Base-by-base conservation (phyloP, 441 rosid species). In the Kokia cookei region DNA sequence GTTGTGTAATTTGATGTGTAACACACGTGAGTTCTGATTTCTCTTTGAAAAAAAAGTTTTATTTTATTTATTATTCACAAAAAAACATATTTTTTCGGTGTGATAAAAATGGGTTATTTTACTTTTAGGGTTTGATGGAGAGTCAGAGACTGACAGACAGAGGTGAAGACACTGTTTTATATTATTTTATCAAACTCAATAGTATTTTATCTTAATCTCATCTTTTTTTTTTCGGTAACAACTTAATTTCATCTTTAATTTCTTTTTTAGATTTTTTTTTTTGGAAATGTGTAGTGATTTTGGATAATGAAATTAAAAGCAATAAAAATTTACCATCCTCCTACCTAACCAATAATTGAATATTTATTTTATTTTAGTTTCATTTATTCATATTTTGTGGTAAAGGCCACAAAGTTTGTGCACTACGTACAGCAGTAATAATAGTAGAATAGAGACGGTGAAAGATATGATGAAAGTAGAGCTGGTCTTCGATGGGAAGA, bases 11-110 rank as follows among this genome's bases (percentile, higher is more conserved):
- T 86, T 87, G 89, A 81, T 82, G 81, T 89, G 86, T 82, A 82
- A 78, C 86, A 79, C 88, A 87, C 89, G 87, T 87, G 90, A 89
- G 90, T 86, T 83, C 86, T 84, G 86, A 82, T 76, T 79, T 79
- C 66, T 81, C 67, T 78, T 37, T 57, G 60, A 50, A 61, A 24
- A 32, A 15, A n/a, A 37, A 80, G 75, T 81, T 78, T 85, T 77
- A 83, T 79, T 83, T 75, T 76, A 47, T 53, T 75, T 63, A 57
- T 9, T 57, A 57, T 37, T n/a, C 29, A 57, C 22, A 59, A 50
- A 54, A 67, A 3, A 14, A 48, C 3, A 1, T 74, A 17, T 7
- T 71, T 74, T 68, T 58, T 65, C 57, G 73, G 87, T 80, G 84
- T 83, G 89, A 80, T 86, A 78, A 82, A 76, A 78, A 75, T 87